Evolutionary conservation across 345 rosid species (phyloP), one percentile per base, ranked within the genome.

Genomic region (Lagerstroemia speciosa): DNA sequence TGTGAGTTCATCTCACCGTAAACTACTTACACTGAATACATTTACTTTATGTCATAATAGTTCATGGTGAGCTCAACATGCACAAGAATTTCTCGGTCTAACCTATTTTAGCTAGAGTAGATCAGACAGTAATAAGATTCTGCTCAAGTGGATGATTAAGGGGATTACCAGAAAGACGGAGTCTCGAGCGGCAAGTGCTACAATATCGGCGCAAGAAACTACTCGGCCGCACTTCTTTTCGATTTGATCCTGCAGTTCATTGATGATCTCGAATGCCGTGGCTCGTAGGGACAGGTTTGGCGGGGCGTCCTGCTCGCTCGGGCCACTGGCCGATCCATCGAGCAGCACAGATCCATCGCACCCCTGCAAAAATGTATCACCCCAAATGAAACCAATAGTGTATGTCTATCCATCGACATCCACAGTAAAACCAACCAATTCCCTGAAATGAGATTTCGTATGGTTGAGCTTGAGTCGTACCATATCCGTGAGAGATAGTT

Each of bases 281-380:
- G 30, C 60, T 30, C 93, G 72, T 58, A 87, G 68, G 66, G 24
- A 83, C 68, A 62, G 78, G 71, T 87, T 87, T 12, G 98, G 97
- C 8, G 74, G 75, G 11, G 97, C 81, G 0, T 83, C 80, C 70
- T 93, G 87, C 82, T 93, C 97, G 30, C 96, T 73, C 22, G 98
- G 97, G 55, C 93, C 96, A 75, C 85, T 82, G 0, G 92, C 83
- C 24, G 98, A 87, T 62, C 97, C 96, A 34, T 76, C 89, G 30
- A 93, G 85, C 78, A 93, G 57, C 69, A 90, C 97, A 1, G 98
- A 93, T 2, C 71, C 97, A 74, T 90, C 98, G 62, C 97, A 90
- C 24, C 96, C 98, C 98, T 93, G 78, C 70, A 72, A 32, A 0
- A 9, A 29, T 50, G 9, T 19, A 17, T 20, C 50, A 57, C 17